These are phyloP conservation scores for Phytophthora europaea DNA, from an alignment of 352 stramenopile genomes.

Conservation along the genomic window DNA sequence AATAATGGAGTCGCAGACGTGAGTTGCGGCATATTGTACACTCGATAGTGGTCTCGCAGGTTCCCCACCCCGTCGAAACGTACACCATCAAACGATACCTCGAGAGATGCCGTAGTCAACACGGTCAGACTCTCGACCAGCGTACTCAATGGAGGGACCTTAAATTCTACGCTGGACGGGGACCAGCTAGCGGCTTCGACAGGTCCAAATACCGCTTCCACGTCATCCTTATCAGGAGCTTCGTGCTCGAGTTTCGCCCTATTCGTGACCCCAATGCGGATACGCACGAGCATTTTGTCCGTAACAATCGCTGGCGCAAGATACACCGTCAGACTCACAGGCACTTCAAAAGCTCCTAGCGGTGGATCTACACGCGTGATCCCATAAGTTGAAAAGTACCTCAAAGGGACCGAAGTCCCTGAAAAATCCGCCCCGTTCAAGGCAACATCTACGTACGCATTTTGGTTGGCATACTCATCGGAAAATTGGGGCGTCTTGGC, in stretches of 20 bases:
- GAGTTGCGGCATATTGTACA: slow-evolving; percentile 73
- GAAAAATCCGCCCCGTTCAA: slow-evolving; percentile 80
- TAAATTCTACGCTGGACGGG: slow-evolving; percentile 51
- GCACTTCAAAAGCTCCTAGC: slow-evolving; percentile 69
- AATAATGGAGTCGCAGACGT: slow-evolving; percentile 59
- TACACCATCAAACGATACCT: slow-evolving; percentile 65
- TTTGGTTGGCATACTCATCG: slow-evolving; percentile 55
- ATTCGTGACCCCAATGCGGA: slow-evolving; percentile 45
- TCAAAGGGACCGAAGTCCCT: slow-evolving; percentile 48
- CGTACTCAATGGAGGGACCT: slow-evolving; percentile 47
- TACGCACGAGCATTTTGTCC: slow-evolving; percentile 51
- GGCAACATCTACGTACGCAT: slow-evolving; percentile 65
- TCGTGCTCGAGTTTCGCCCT: not conserved
- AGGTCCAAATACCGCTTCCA: slow-evolving; percentile 46
- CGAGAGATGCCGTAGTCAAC: slow-evolving; percentile 47
- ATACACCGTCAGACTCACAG: slow-evolving; percentile 49
- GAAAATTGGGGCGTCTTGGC: slow-evolving; percentile 56
- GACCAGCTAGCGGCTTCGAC: slow-evolving; percentile 52
- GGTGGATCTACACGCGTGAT: slow-evolving; percentile 60
- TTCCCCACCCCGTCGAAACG: slow-evolving; percentile 63
- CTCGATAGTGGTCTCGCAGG: slow-evolving; percentile 55
- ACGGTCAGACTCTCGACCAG: slow-evolving; percentile 42
- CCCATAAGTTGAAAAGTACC: slow-evolving; percentile 66
- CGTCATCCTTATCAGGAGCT: not conserved
- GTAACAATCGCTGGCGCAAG: slow-evolving; percentile 57